phyloP scores from a whole-genome alignment of 2,329 filamentous ascomycete genomes.

The Seiridium cupressi region DNA sequence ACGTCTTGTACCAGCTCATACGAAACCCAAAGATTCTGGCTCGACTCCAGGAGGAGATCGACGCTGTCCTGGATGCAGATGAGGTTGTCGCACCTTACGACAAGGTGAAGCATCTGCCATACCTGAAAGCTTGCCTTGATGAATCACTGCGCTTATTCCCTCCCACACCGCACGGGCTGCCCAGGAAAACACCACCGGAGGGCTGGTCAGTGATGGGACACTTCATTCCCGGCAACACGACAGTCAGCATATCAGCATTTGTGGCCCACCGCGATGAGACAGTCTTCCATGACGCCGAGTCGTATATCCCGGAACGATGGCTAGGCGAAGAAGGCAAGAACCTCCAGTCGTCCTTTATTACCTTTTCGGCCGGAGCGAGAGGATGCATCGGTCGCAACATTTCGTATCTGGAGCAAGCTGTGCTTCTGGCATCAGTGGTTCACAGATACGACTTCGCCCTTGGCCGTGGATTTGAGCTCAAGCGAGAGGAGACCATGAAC shows the following conservation, averaged over 20 bases:
- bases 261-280: conserved; percentile 35
- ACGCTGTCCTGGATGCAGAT: conserved; percentile 37
- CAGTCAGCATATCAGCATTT: conserved; percentile 41
- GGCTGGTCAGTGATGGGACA: conserved; percentile 41
- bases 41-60: conserved; percentile 43
- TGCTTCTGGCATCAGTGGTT: conserved; percentile 39
- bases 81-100: conserved; percentile 47
- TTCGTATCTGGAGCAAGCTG: conserved; percentile 43
- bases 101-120: conserved; percentile 48
- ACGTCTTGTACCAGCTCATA: conserved; percentile 51
- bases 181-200: conserved; percentile 41
- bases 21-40: conserved; percentile 38
- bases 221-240: conserved; percentile 41
- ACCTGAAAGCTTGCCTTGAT: conserved; percentile 50
- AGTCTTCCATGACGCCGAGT: conserved; percentile 34
- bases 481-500: conserved; percentile 24
- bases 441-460: conserved; percentile 40
- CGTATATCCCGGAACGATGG: conserved; percentile 40
- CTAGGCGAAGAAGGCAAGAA: conserved; percentile 36
- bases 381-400: conserved; percentile 30
- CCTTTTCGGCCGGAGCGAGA: conserved; percentile 29
- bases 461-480: conserved; percentile 24
- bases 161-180: conserved; percentile 36
- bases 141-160: conserved; percentile 45
- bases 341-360: conserved; percentile 34